Base-by-base conservation (phyloP, 2,329 filamentous ascomycete species). In the Lasiodiplodia citricola region DNA sequence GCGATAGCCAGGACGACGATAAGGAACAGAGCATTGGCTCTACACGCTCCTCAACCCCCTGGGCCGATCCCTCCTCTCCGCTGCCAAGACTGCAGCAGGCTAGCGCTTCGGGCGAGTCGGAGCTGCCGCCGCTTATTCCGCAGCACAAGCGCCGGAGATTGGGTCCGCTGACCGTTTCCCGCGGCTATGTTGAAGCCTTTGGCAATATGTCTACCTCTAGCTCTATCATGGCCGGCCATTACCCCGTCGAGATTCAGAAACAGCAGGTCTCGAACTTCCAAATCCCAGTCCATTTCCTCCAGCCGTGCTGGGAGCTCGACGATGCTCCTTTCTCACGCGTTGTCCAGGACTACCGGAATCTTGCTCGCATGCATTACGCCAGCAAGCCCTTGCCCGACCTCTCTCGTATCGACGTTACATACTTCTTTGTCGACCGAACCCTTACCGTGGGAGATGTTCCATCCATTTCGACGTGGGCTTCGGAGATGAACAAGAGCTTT, bases 251-350 rank as follows among this genome's bases (percentile, higher is more conserved):
- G 14, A 60, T 60, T n/a, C 65, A 67, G 23, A 31, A 56, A 38
- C 65, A 67, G 14, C 65, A 67, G 37, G 56, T 67, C n/a, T 50
- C 65, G 14, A 67, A 67, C 16, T 67, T 67, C 47, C 65, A 67
- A 16, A 58, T 67, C 21, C 65, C 65, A 31, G 65, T 67, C 38
- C 55, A 67, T 37, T 60, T 67, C 51, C 54, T 67, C 41, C 65
- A 67, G 21, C 65, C 65, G n/a, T 52, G 55, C 18, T 67, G 65
- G 65, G 41, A 67, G 7, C 21, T 51, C 8, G 65, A 67, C 44
- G 21, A 44, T 18, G 58, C 65, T 21, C 65, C 65, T 11, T 58
- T 67, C 28, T 67, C 65, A 14, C 41, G 65, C 16, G 65, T 67
- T 3, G 44, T 67, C 4, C 65, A 67, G n/a, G 54, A 67, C 21